A percentile compares a stretch with the other conserved stretches of the same genome.
These are phyloP conservation scores for Sclerotinia nivalis DNA, from an alignment of 2,329 filamentous ascomycete species.

Conservation along the genomic window DNA sequence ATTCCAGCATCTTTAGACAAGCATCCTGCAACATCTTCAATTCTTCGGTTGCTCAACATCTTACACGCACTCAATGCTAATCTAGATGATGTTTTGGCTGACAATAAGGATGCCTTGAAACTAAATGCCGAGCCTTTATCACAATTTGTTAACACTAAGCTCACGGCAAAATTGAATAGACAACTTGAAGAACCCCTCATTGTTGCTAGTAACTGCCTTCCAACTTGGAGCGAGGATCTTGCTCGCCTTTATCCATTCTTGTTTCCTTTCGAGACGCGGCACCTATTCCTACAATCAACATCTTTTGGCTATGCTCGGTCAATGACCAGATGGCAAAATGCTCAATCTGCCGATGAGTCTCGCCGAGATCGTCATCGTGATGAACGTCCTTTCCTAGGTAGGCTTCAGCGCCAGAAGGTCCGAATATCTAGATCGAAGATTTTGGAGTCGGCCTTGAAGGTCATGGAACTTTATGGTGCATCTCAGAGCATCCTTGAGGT, in stretches of 20 bases:
- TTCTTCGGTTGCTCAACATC: conserved; percentile 83
- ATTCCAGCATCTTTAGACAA: conserved; percentile 80
- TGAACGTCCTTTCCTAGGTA: conserved; percentile 85
- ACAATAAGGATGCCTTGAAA: conserved; percentile 69
- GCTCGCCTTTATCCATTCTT: conserved; percentile 93
- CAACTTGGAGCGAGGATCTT: conserved; percentile 93
- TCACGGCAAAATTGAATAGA: conserved; percentile 95
- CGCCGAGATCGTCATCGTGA: conserved; percentile 81
- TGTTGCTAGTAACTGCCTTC: conserved; percentile 93
- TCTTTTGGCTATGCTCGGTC: conserved; percentile 97
- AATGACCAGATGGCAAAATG: conserved; percentile 96
- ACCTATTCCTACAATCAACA: conserved; percentile 95
- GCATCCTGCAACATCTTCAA: conserved; percentile 81
- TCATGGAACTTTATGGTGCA: conserved; percentile 98
- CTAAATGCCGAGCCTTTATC: conserved; percentile 80
- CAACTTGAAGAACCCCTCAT: conserved; percentile 96
- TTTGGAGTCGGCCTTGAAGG: conserved; percentile 92
- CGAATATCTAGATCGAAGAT: conserved; percentile 94
- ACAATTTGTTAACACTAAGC: conserved; percentile 97
- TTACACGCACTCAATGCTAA: conserved; percentile 92
- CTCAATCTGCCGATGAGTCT: conserved; percentile 77
- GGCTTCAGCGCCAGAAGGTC: conserved; percentile 95
- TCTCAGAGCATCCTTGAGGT: conserved; percentile 95
- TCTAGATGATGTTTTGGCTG: conserved; percentile 83
- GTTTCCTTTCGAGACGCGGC: conserved; percentile 96